Percentiles rank a stretch among this genome's conserved stretches.
phyloP scores from a whole-genome alignment of 2,329 filamentous ascomycete genomes.

The Microdochium paspali region DNA sequence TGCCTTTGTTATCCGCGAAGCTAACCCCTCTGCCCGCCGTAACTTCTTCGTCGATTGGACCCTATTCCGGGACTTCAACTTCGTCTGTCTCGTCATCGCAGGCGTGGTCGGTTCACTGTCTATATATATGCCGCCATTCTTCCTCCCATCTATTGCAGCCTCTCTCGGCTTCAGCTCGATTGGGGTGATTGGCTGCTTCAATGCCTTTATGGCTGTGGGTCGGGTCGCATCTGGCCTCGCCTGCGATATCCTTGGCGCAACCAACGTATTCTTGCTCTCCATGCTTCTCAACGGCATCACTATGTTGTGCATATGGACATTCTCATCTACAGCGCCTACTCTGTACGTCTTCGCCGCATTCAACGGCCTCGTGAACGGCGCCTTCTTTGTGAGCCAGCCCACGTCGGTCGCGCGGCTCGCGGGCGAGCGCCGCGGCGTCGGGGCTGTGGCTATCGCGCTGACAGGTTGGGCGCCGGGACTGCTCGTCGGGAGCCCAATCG shows the following conservation, averaged over 20 bases:
- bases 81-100: background rate
- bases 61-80: background rate
- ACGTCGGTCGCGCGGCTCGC: slow-evolving; percentile 9
- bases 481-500: background rate
- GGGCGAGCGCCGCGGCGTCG: background rate
- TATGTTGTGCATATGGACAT: slow-evolving; percentile 2
- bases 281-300: slow-evolving; percentile 1
- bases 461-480: background rate
- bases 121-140: slow-evolving; percentile 1
- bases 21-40: background rate
- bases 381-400: slow-evolving; percentile 21
- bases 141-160: slow-evolving; percentile 16
- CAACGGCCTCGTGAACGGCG: slow-evolving; percentile 22
- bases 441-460: background rate
- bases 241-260: slow-evolving; percentile 1
- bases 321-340: background rate
- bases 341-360: slow-evolving; percentile 15
- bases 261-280: slow-evolving; percentile 1
- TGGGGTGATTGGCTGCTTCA: background rate
- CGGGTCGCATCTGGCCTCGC: background rate
- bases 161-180: background rate
- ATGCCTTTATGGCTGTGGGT: slow-evolving; percentile 1
- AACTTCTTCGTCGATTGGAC: background rate
- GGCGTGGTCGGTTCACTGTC: background rate
- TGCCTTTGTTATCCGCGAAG: slow-evolving; percentile 5